Percentiles rank a stretch among this genome's conserved stretches.
These are phyloP conservation scores for Solanum peruvianum DNA, from an alignment of 257 asterid genomes.

Conservation along the genomic window DNA sequence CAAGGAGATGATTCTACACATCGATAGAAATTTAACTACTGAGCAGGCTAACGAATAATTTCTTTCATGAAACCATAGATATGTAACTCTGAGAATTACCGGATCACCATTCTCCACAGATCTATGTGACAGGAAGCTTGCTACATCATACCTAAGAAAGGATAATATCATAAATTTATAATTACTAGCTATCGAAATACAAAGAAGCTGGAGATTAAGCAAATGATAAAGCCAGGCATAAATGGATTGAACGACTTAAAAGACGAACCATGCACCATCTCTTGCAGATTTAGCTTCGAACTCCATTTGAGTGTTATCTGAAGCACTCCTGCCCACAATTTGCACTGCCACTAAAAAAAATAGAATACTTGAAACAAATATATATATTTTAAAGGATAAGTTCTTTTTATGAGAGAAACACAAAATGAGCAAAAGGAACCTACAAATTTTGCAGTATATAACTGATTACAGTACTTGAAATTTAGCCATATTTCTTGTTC, in stretches of 20 bases:
- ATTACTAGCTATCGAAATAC: neutral
- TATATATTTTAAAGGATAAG: neutral
- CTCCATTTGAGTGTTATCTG: conserved; percentile 65
- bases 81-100: conserved; percentile 44
- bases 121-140: conserved; percentile 57
- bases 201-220: neutral
- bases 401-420: neutral
- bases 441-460: neutral
- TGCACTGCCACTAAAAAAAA: conserved; percentile 23
- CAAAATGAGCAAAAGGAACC: neutral
- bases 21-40: neutral
- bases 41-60: neutral
- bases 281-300: conserved; percentile 94
- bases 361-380: neutral
- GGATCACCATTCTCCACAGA: conserved; percentile 65
- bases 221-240: neutral
- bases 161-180: neutral
- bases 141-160: conserved; percentile 70
- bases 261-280: conserved; percentile 93
- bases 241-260: neutral
- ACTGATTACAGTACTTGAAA: neutral
- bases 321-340: conserved; percentile 37
- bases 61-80: conserved; percentile 3
- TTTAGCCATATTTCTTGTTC: neutral
- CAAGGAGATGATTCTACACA: neutral